A percentile compares a stretch with the other conserved stretches of the same genome.
These are phyloP conservation scores for Mucor velutinosus DNA, from an alignment of 371 early-diverging fungal genomes.

Conservation along the genomic window DNA sequence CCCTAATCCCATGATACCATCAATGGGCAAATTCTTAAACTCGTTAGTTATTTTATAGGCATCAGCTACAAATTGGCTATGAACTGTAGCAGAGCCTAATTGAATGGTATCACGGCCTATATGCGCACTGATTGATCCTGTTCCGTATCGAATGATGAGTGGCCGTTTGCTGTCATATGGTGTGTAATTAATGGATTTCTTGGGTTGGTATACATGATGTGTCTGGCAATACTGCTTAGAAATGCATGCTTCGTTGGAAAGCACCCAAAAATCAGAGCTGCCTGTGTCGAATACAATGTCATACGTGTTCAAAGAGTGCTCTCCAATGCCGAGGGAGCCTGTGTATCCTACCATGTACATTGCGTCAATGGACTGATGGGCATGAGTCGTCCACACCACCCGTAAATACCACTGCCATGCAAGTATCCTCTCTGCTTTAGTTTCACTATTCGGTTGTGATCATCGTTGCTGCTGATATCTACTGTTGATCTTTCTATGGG, in stretches of 20 bases:
- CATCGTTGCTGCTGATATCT: background rate
- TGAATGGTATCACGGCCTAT: constrained; percentile 55
- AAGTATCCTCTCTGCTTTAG: constrained; percentile 37
- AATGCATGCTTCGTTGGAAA: constrained; percentile 77
- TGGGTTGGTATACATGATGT: constrained; percentile 19
- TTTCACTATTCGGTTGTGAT: constrained; percentile 8
- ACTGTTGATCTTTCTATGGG: background rate
- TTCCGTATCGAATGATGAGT: constrained; percentile 65
- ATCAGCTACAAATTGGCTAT: constrained; percentile 54
- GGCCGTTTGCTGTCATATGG: background rate
- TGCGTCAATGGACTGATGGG: background rate
- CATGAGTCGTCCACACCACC: background rate
- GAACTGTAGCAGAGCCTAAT: constrained; percentile 36
- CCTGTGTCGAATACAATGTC: constrained; percentile 78
- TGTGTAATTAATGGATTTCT: constrained; percentile 17
- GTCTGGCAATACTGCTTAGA: constrained; percentile 55
- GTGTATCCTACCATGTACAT: constrained; percentile 47
- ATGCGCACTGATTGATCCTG: constrained; percentile 57
- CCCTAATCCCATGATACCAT: constrained; percentile 72
- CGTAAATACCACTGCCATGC: constrained; percentile 42
- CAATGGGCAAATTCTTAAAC: constrained; percentile 63
- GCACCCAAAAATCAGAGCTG: constrained; percentile 81
- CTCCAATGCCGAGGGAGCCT: constrained; percentile 59
- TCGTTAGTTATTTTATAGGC: constrained; percentile 56
- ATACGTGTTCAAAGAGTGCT: constrained; percentile 30